Conservation (phyloP, 2,329 filamentous ascomycete genomes). For the Nigrospora oryzae region DNA sequence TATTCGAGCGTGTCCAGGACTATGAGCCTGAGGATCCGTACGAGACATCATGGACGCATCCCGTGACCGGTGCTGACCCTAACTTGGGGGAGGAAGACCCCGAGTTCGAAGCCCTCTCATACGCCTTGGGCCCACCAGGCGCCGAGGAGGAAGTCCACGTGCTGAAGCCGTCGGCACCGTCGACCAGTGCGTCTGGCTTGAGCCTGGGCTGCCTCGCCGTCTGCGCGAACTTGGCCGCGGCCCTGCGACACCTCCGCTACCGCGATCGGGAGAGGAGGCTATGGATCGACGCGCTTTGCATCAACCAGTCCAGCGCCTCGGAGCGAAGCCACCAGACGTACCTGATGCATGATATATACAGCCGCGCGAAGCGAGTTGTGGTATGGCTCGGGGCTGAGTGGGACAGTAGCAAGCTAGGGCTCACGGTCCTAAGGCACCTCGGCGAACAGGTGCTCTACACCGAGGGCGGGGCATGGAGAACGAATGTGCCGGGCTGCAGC, state of each 20-base stretch:
- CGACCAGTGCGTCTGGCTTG: no score
- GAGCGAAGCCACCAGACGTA: constrained; percentile 3
- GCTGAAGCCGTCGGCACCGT: no score
- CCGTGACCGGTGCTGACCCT: no score
- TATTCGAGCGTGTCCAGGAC: no score
- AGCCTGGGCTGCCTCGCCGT: background rate
- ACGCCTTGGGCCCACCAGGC: no score
- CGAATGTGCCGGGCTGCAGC: no score
- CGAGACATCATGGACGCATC: no score
- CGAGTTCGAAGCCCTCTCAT: no score
- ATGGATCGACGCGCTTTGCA: constrained; percentile 8
- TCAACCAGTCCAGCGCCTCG: constrained; percentile 2
- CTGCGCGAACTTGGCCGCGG: background rate
- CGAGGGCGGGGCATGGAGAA: no score
- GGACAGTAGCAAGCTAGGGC: background rate
- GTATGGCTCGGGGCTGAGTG: constrained; percentile 1
- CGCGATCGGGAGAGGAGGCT: background rate
- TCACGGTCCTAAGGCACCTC: background rate
- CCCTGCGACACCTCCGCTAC: background rate
- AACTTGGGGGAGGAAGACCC: no score
- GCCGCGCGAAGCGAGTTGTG: background rate
- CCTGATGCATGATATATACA: constrained; percentile 6
- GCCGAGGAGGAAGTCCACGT: no score
- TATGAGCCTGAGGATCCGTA: no score
- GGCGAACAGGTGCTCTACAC: background rate